A percentile compares a stretch with the other conserved stretches of the same genome.
phyloP scores from a whole-genome alignment of 2,329 filamentous ascomycete genomes.

The Penicillium sp. region DNA sequence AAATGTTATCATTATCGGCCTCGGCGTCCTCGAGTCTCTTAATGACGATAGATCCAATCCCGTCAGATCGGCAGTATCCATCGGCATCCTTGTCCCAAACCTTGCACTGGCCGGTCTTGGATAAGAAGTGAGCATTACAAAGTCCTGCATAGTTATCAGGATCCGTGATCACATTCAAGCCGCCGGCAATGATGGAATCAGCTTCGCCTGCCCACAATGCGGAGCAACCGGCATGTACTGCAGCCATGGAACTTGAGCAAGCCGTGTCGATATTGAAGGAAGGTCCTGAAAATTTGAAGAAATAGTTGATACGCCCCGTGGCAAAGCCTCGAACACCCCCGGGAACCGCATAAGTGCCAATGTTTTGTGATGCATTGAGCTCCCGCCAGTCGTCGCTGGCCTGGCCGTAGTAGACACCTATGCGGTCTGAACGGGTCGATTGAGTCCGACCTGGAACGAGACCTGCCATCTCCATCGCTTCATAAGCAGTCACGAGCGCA shows the following conservation, averaged over 20 bases:
- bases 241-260: constrained; percentile 67
- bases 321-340: constrained; percentile 64
- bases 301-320: constrained; percentile 71
- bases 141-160: constrained; percentile 77
- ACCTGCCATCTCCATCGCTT: constrained; percentile 80
- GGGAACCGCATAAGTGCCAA: constrained; percentile 70
- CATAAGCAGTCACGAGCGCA: constrained; percentile 74
- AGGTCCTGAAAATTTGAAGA: constrained; percentile 75
- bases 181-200: constrained; percentile 79
- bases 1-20: constrained; percentile 51
- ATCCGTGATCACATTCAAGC: constrained; percentile 73
- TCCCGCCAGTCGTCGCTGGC: constrained; percentile 69
- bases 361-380: constrained; percentile 71
- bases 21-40: constrained; percentile 57
- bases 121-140: constrained; percentile 54
- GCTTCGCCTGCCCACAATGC: constrained; percentile 74
- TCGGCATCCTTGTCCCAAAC: constrained; percentile 55
- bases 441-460: constrained; percentile 70
- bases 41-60: constrained; percentile 53
- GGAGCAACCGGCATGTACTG: constrained; percentile 72
- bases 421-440: constrained; percentile 63
- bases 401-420: constrained; percentile 75
- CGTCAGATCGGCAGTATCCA: constrained; percentile 61
- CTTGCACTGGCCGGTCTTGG: constrained; percentile 51
- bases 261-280: constrained; percentile 75